Base-by-base conservation (phyloP, 2,329 filamentous ascomycete genomes). In the Ambrosiella beaveri region DNA sequence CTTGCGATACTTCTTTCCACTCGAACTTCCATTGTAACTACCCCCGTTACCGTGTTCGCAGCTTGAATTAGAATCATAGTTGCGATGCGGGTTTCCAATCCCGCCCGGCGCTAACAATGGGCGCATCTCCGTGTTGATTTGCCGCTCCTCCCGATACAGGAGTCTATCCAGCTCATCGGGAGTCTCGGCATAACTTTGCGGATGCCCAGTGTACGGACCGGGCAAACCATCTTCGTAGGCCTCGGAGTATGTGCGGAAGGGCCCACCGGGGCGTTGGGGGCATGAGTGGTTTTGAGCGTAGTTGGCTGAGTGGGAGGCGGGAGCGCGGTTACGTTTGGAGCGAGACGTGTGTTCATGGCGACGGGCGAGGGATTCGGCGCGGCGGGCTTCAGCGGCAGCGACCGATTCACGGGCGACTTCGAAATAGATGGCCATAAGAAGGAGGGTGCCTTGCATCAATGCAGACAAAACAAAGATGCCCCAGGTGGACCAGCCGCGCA, bases 401-500 rank as follows among this genome's bases (percentile, higher is more conserved):
- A n/a, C 44, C 8, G 44, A 47, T 17, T 47, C 44, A 8, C 56
- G 56, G 17, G 52, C 40, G 15, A 83, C 67, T 69, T 89, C 77
- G 66, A 90, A 97, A 64, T 80, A 82, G 61, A 95, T 78, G 19
- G 82, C 88, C 85, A 98, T 86, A 27, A 69, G 73, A 47, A 98
- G 74, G 58, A 98, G 71, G 8, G 80, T 77, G 15, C 89, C 91
- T 69, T 98, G 93, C 74, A 97, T 78, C 59, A 76, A 71, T 1
- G 91, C 93, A 0, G 90, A 95, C 56, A 97, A 75, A 50, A 95
- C 75, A 66, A 91, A 94, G 12, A 97, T 84, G 8, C 88, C 83
- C 93, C 93, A 98, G 0, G 89, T 88, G 70, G 90, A 96, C 93
- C 93, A 98, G 0, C 91, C 91, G 39, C 78, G 81, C 65, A 75